Evolutionary conservation across 345 rosid genomes (phyloP), one percentile per base, ranked within the genome.

Genomic region (Rhodomyrtus tomentosa): DNA sequence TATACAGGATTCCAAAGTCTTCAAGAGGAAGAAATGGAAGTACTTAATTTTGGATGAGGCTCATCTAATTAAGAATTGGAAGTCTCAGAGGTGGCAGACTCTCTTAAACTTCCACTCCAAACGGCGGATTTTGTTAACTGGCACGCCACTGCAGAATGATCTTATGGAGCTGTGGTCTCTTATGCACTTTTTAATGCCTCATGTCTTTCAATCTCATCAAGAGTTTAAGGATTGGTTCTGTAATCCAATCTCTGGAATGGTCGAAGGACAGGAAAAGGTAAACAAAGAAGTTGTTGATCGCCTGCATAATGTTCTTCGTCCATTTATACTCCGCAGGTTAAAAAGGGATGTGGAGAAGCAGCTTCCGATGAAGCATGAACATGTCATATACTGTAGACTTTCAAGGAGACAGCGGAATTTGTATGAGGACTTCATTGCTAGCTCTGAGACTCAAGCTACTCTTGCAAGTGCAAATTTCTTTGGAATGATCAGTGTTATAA

Each of bases 111-210:
- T 98, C 92, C 96, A 96, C 89, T 98, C 99, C 79, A 98, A 96
- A 88, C 92, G 99, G 59, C 94, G 99, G 50, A 98, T 98, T 88
- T 89, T 98, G 86, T 89, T 98, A 87, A 98, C 99, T 72, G 99
- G 99, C 84, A 98, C 99, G 27, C 99, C 99, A 10, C 86, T 98
- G 90, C 99, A 98, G 92, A 98, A 98, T 88, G 99, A 98, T 92
- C 98, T 98, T 86, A 98, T 98, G 99, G 99, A 98, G 87, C 90
- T 98, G 83, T 98, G 99, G 99, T 98, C 99, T 81, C 89, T 98
- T 27, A 98, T 96, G 99, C 99, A 98, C 93, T 98, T 98, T 89
- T 90, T 98, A 90, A 98, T 98, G 99, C 99, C 99, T 52, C 99
- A 98, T 84, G 72, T 98, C 55, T 98, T 98, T 90, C 99, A 98